Conservation (phyloP, 2,329 filamentous ascomycete species). For the Paecilomyces niveus region DNA sequence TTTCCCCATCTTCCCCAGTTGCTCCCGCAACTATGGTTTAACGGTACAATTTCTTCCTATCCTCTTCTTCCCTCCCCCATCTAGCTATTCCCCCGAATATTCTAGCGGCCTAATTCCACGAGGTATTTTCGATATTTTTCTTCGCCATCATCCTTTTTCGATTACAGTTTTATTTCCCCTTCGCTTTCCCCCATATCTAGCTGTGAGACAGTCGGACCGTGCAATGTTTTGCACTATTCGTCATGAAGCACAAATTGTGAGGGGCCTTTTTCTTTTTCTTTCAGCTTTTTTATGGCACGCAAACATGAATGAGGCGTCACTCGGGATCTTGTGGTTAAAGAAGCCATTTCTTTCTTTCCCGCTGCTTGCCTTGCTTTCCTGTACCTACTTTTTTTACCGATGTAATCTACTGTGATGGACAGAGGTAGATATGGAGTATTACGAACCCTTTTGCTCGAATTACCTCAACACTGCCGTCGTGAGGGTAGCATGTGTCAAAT, state of each 20-base stretch:
- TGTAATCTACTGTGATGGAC: slow-evolving; percentile 13
- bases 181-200: neutral
- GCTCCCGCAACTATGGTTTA: neutral
- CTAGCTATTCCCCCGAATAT: neutral
- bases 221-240: neutral
- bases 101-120: neutral
- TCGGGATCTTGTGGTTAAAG: neutral
- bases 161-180: neutral
- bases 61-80: neutral
- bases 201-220: neutral
- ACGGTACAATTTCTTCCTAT: neutral
- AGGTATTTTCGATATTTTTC: neutral
- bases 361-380: neutral
- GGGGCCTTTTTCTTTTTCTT: neutral
- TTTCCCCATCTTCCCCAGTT: neutral
- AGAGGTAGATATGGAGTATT: slow-evolving; percentile 15
- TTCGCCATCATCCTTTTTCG: neutral
- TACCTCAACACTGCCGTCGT: neutral
- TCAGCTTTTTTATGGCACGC: neutral
- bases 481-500: too few relatives aligned
- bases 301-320: neutral
- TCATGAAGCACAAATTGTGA: neutral
- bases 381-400: neutral
- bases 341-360: neutral
- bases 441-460: neutral